phyloP scores from a whole-genome alignment of 306 rosid genomes.

The Malus orientalis region DNA sequence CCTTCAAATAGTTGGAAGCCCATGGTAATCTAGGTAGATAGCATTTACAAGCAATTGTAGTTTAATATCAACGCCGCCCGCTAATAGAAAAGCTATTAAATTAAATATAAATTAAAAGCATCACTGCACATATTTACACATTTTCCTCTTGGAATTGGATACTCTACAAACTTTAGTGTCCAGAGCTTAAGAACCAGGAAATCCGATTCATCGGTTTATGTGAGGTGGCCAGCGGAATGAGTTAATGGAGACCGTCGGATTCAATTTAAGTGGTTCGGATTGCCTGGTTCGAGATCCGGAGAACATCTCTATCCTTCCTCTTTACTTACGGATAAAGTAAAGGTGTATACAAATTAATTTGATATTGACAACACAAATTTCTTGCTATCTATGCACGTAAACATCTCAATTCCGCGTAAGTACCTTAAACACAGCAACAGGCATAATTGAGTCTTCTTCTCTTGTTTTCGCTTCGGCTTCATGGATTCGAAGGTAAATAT shows the following conservation, averaged over 20 bases:
- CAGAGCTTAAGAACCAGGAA: too few relatives aligned
- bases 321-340: conserved; percentile 16
- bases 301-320: not conserved
- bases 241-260: too few relatives aligned
- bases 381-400: conserved; percentile 23
- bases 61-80: not conserved
- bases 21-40: not conserved
- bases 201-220: too few relatives aligned
- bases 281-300: too few relatives aligned
- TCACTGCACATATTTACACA: conserved; percentile 32
- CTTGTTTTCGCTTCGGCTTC: conserved; percentile 14
- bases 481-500: not conserved
- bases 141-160: not conserved
- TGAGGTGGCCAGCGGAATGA: too few relatives aligned
- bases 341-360: conserved; percentile 33
- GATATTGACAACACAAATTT: conserved; percentile 30
- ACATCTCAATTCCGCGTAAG: conserved; percentile 5
- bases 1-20: not conserved
- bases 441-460: conserved; percentile 13
- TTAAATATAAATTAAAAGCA: not conserved
- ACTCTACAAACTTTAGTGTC: too few relatives aligned
- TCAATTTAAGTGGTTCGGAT: too few relatives aligned
- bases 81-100: not conserved
- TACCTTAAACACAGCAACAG: not conserved
- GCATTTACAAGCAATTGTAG: not conserved